Percentiles rank a stretch among this genome's conserved stretches.
Conservation (phyloP, 2,329 filamentous ascomycete species). For the Fusarium lateritium region DNA sequence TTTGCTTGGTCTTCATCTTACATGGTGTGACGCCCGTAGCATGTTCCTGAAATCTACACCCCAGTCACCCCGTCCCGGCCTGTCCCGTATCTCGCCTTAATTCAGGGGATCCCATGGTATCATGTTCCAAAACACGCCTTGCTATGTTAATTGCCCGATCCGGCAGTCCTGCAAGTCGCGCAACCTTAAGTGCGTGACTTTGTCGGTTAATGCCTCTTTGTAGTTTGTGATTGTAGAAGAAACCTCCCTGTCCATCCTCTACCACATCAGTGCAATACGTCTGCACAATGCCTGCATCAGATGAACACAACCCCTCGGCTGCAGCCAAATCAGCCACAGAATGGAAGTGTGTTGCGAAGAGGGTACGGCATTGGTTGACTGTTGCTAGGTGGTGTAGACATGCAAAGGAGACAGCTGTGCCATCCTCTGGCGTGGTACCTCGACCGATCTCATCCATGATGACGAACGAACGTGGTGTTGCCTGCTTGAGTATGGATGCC, state of each 20-base stretch:
- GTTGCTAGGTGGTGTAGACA: constrained; percentile 87
- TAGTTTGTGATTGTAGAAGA: constrained; percentile 89
- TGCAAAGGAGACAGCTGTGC: constrained; percentile 90
- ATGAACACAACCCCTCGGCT: constrained; percentile 61
- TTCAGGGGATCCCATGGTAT: constrained; percentile 11
- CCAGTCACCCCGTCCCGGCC: constrained; percentile 19
- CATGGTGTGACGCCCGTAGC: constrained; percentile 35
- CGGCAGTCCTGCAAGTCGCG: constrained; percentile 85
- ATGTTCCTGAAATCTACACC: constrained; percentile 3
- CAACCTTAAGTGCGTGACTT: constrained; percentile 97
- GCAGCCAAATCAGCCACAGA: constrained; percentile 81
- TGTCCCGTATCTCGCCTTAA: constrained; percentile 14
- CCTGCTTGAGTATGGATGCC: constrained; percentile 87
- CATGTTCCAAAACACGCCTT: constrained; percentile 64
- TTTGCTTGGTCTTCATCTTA: constrained; percentile 20
- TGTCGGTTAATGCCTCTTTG: constrained; percentile 85
- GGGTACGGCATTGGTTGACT: constrained; percentile 81
- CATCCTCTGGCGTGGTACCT: constrained; percentile 94
- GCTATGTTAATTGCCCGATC: constrained; percentile 80
- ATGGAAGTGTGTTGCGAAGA: constrained; percentile 98
- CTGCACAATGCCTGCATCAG: constrained; percentile 65
- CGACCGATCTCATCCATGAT: constrained; percentile 99
- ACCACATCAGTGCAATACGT: constrained; percentile 92
- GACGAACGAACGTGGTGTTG: constrained; percentile 87
- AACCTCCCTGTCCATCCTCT: constrained; percentile 78